A percentile compares a stretch with the other conserved stretches of the same genome.
These are phyloP conservation scores for Lactarius vividus DNA, from an alignment of 768 basidiomycete species.

Conservation along the genomic window DNA sequence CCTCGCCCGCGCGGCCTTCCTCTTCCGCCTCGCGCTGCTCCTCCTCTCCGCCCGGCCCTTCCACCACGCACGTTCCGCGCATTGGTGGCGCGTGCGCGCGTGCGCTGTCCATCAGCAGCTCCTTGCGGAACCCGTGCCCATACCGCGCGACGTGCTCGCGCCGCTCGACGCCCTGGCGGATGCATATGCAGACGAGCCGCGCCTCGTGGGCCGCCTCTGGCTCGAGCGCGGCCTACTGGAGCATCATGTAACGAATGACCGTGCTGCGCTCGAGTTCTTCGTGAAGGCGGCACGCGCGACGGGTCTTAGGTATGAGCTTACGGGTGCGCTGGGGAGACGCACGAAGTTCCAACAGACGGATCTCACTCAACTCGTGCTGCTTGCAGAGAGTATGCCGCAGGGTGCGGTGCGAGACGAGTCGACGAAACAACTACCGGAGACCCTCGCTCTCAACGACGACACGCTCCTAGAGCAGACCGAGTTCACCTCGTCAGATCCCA, in stretches of 20 bases:
- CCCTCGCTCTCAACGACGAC: slow-evolving; percentile 87
- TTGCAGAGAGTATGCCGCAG: slow-evolving; percentile 74
- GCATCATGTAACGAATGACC: slow-evolving; percentile 74
- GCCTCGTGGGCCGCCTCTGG: slow-evolving; percentile 63
- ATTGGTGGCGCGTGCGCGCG: slow-evolving; percentile 86
- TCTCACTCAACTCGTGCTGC: slow-evolving; percentile 84
- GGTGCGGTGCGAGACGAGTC: slow-evolving; percentile 3
- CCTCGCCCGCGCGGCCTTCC: slow-evolving; percentile 62
- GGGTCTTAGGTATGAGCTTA: slow-evolving; percentile 84
- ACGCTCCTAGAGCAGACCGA: slow-evolving; percentile 92
- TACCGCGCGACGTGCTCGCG: slow-evolving; percentile 43
- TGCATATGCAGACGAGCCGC: slow-evolving; percentile 49
- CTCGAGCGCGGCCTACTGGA: slow-evolving; percentile 80
- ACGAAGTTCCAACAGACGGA: slow-evolving; percentile 91
- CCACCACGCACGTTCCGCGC: slow-evolving; percentile 46
- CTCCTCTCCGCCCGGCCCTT: slow-evolving; percentile 51
- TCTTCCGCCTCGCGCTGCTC: slow-evolving; percentile 74
- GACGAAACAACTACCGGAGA: slow-evolving; percentile 57
- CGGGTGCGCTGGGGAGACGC: slow-evolving; percentile 88
- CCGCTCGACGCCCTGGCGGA: slow-evolving; percentile 44
- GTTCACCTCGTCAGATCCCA: slow-evolving; percentile 72
- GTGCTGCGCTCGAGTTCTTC: slow-evolving; percentile 72
- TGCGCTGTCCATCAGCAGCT: slow-evolving; percentile 72
- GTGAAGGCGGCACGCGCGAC: slow-evolving; percentile 73
- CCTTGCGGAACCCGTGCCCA: slow-evolving; percentile 77